Conservation (phyloP, 345 rosid genomes). For the Alliaria petiolata region DNA sequence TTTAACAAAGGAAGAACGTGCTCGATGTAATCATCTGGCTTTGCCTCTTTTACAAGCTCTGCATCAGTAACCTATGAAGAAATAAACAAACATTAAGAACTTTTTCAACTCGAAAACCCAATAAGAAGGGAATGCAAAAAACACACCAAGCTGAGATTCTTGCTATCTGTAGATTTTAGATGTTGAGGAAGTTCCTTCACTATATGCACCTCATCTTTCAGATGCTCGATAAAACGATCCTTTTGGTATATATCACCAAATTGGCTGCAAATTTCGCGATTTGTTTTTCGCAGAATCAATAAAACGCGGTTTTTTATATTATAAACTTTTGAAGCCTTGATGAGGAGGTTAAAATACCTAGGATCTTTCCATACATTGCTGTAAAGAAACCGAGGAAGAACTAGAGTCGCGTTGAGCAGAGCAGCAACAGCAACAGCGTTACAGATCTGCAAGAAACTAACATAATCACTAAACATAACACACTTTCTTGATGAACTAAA, state of each 20-base stretch:
- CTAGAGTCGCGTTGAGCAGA: slow-evolving; percentile 72
- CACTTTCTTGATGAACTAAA: not conserved
- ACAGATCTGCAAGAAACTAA: slow-evolving; percentile 55
- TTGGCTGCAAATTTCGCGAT: slow-evolving; percentile 52
- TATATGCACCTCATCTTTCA: slow-evolving; percentile 62
- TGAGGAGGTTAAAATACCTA: slow-evolving; percentile 45
- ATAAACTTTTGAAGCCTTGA: not conserved
- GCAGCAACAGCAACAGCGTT: slow-evolving; percentile 80
- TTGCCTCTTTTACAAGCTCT: slow-evolving; percentile 80
- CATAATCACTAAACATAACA: not conserved
- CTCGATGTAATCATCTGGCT: slow-evolving; percentile 52
- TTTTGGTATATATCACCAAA: slow-evolving; percentile 84
- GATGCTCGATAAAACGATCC: slow-evolving; percentile 47
- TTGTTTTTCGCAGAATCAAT: too few relatives aligned
- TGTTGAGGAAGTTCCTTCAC: slow-evolving; percentile 76
- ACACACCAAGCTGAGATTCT: slow-evolving; percentile 67
- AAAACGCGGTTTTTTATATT: not conserved
- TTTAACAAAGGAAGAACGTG: slow-evolving; percentile 58
- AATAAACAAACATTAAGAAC: slow-evolving; percentile 1
- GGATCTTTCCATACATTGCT: slow-evolving; percentile 99
- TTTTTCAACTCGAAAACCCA: not conserved
- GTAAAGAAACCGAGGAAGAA: slow-evolving; percentile 81
- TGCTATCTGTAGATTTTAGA: slow-evolving; percentile 49
- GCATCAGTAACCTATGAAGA: slow-evolving; percentile 70
- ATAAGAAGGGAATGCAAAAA: not conserved